Base-by-base conservation (phyloP, 1,139 yeast species). In the Suhomyces atakaporum region DNA sequence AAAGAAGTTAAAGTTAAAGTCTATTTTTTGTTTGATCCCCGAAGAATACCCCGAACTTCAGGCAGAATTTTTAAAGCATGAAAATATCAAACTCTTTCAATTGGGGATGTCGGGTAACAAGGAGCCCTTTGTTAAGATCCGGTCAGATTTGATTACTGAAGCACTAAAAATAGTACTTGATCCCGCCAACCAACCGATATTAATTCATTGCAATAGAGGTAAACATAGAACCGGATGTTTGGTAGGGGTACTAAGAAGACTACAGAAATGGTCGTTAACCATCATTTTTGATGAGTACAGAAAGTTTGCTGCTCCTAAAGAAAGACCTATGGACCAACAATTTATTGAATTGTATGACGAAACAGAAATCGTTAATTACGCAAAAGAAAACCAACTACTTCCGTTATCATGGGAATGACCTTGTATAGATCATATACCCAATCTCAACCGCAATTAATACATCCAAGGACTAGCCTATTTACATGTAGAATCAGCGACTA, bases 191-290 rank as follows among this genome's bases (percentile, higher is more conserved):
- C 97, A 89, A 41, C 98, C 98, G 0, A 70, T 92, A 10, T 67
- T 92, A 42, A 86, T 92, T 31, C 98, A 92, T 62, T 92, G 98
- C 62, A 92, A 92, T 61, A 69, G 97, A 40, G 98, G 98, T 7
- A 92, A 92, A 53, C 98, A 92, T 58, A 75, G 98, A 49, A 92
- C 98, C 0, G 98, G 98, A 0, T 92, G 97, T 60, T 69, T 92
- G 12, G 92, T 92, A 8, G 98, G 98, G 2, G 92, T 96, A 48
- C 70, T 92, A 27, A 66, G 98, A 42, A 72, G 94, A 49, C 63
- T 90, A 36, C 97, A 92, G 56, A 79, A 82, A 43, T 92, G 98
- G 98, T 84, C 96, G 2, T 62, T 88, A 48, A 84, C 96, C 1
- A 85, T 90, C 76, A 92, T 90, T 13, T 88, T 92, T 55, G 97